phyloP scores from a whole-genome alignment of 345 rosid genomes.

The Trapa bicornis region DNA sequence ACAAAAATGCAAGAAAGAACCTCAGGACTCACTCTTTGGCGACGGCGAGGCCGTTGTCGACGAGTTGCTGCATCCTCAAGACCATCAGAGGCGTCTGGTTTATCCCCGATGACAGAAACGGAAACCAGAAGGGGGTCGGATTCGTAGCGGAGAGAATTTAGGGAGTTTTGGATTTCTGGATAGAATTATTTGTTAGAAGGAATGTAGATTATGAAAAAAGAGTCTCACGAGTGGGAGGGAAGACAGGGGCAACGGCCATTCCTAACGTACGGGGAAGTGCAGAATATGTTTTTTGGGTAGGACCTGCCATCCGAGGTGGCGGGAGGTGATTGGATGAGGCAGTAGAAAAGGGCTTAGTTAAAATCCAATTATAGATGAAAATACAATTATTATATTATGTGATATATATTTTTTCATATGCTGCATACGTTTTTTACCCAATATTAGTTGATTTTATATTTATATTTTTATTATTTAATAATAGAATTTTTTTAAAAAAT shows the following conservation, averaged over 20 bases:
- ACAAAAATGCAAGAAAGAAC: slow-evolving; percentile 8
- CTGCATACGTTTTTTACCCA: too few species aligned
- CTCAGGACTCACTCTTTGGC: slow-evolving; percentile 67
- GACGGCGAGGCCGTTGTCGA: slow-evolving; percentile 78
- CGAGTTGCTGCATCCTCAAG: slow-evolving; percentile 57
- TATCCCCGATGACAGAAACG: not conserved
- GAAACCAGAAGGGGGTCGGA: not conserved
- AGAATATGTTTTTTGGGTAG: too few species aligned
- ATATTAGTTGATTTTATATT: too few species aligned
- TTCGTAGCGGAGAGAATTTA: not conserved
- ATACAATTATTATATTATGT: too few species aligned
- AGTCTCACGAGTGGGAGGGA: not conserved
- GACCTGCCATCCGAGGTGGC: too few species aligned
- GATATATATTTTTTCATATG: too few species aligned
- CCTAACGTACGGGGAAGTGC: too few species aligned
- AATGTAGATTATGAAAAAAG: not conserved
- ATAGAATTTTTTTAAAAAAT: too few species aligned
- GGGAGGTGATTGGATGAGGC: too few species aligned
- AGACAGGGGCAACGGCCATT: not conserved
- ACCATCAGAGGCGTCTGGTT: not conserved
- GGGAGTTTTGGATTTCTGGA: not conserved
- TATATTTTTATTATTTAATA: too few species aligned
- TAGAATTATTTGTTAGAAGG: not conserved
- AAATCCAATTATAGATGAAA: too few species aligned
- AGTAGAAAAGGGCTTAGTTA: too few species aligned